These are phyloP conservation scores for Styphnolobium japonicum DNA, from an alignment of 306 rosid species.

Conservation along the genomic window DNA sequence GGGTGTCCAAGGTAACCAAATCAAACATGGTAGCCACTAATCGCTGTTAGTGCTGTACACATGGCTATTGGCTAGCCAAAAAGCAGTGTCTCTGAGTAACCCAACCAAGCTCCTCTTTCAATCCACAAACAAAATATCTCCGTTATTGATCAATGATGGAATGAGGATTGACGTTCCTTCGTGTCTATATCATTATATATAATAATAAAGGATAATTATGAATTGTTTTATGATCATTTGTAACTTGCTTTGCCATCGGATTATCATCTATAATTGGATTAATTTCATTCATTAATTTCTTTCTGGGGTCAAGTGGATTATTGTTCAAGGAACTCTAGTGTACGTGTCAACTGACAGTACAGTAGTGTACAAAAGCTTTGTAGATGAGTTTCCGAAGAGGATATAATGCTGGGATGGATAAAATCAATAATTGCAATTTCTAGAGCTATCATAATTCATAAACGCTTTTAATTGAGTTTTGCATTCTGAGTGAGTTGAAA, in stretches of 20 bases:
- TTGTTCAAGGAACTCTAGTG: not conserved
- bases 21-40: constrained; percentile 22
- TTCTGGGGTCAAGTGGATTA: not conserved
- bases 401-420: not conserved
- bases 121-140: constrained; percentile 13
- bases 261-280: not conserved
- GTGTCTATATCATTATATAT: not conserved
- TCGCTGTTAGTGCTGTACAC: constrained; percentile 50
- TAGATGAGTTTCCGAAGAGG: not conserved
- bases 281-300: not conserved
- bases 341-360: not conserved
- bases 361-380: not conserved
- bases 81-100: not conserved
- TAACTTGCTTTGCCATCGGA: not conserved
- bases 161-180: not conserved
- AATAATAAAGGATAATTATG: not conserved
- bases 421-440: constrained; percentile 1
- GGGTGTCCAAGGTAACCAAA: not conserved
- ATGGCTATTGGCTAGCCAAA: constrained; percentile 23
- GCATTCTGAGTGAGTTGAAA: not conserved
- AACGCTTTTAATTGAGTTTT: not conserved
- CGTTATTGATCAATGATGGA: not conserved
- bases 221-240: not conserved
- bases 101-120: not conserved
- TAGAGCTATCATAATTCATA: constrained; percentile 5